These are phyloP conservation scores for Xylogone sp. DNA, from an alignment of 2,329 filamentous ascomycete genomes.

Conservation along the genomic window DNA sequence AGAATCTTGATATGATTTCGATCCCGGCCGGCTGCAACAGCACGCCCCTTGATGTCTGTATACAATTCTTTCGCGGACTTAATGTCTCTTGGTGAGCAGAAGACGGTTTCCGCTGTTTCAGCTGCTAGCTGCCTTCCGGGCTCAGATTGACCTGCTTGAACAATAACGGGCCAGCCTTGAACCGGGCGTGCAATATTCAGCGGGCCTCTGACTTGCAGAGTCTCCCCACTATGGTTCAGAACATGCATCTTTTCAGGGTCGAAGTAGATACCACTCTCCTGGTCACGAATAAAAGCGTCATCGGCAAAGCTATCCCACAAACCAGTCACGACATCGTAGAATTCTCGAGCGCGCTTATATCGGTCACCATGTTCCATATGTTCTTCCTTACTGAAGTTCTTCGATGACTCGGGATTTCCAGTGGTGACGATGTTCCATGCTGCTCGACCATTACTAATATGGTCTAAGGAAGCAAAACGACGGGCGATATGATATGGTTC, in stretches of 20 bases:
- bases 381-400: constrained; percentile 41
- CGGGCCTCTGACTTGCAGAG: constrained; percentile 58
- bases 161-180: constrained; percentile 62
- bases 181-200: constrained; percentile 62
- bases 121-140: constrained; percentile 64
- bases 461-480: constrained; percentile 60
- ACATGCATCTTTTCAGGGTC: constrained; percentile 52
- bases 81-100: constrained; percentile 36
- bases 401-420: constrained; percentile 49
- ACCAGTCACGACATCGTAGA: constrained; percentile 61
- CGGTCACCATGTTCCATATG: constrained; percentile 54
- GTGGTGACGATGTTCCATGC: constrained; percentile 57
- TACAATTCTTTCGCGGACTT: constrained; percentile 44
- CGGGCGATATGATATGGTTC: constrained; percentile 64
- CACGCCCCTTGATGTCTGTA: constrained; percentile 46
- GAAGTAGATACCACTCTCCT: constrained; percentile 54
- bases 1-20: constrained; percentile 46
- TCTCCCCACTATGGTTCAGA: constrained; percentile 62
- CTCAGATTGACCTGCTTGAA: constrained; percentile 65
- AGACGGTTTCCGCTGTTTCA: constrained; percentile 66
- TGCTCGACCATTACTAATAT: constrained; percentile 60
- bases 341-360: constrained; percentile 60
- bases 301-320: constrained; percentile 65
- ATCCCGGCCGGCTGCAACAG: constrained; percentile 39
- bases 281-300: constrained; percentile 61